Evolutionary conservation across 2,329 filamentous ascomycete species (phyloP).

Genomic region (Fusarium clavum): DNA sequence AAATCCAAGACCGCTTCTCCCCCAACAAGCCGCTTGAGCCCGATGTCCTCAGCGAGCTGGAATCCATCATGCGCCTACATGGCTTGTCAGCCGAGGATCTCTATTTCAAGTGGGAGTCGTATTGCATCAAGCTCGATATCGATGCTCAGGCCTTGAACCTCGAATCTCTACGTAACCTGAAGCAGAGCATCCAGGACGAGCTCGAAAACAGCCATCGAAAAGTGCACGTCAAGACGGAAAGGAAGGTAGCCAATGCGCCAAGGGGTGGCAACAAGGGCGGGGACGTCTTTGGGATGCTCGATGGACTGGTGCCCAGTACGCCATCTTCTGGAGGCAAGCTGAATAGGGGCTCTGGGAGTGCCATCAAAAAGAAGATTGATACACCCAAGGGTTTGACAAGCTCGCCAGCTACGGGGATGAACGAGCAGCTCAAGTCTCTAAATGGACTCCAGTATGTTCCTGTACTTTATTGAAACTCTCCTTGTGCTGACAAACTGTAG

Average conservation of each 20-base stretch:
- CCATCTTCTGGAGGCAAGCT: conserved; percentile 60
- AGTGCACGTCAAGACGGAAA: conserved; percentile 71
- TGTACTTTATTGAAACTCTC: too few species aligned
- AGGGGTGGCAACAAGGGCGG: conserved; percentile 65
- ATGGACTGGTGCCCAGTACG: conserved; percentile 75
- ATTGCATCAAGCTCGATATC: conserved; percentile 91
- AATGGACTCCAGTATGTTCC: conserved; percentile 46
- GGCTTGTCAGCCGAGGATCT: conserved; percentile 85
- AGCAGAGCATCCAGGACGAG: conserved; percentile 85
- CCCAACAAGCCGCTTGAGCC: conserved; percentile 68
- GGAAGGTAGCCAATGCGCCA: conserved; percentile 71
- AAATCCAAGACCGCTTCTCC: conserved; percentile 52
- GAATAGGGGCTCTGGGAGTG: conserved; percentile 51
- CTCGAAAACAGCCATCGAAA: conserved; percentile 81
- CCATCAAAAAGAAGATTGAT: conserved; percentile 50
- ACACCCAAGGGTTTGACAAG: conserved; percentile 47
- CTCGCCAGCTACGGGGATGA: conserved; percentile 51
- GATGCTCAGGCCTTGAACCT: conserved; percentile 78
- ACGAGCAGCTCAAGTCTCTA: conserved; percentile 50
- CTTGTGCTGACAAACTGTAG: conserved; percentile 33
- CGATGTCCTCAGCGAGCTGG: conserved; percentile 83
- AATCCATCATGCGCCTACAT: conserved; percentile 88
- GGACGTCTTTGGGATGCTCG: conserved; percentile 88
- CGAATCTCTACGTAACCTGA: conserved; percentile 79
- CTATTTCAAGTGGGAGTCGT: conserved; percentile 99